Evolutionary conservation across 352 stramenopile genomes (phyloP), one percentile per base, ranked within the genome.

Genomic region (Pythium volutum): DNA sequence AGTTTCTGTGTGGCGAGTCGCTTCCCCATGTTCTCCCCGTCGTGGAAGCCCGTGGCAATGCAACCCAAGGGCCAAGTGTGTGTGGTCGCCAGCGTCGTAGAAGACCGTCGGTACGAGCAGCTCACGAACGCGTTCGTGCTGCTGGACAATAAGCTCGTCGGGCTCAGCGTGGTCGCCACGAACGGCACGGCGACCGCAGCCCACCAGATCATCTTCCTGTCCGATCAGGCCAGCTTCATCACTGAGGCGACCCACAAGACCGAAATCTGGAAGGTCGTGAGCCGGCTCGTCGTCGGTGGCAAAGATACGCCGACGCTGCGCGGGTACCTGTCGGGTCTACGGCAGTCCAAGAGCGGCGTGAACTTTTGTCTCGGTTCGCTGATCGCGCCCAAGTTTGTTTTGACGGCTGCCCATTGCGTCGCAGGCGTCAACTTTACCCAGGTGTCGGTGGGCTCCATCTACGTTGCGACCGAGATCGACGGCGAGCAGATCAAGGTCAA

Each of bases 401-500:
- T 81, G 22, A 81, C 73, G 0, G 70, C 73, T 2, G 73, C 73
- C 0, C 73, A 81, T 38, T 81, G 73, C 34, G 67, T 72, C 0
- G 20, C 55, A 2, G 52, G 54, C 16, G 46, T 67, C n/a, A 18
- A 50, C 18, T 66, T 72, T 25, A 41, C 16, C 16, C 71, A 59
- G 22, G 70, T 70, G 1, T 74, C 67, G 1, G 70, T 81, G 4
- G 73, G 73, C 9, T 76, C 73, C 1, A 55, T 61, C 18, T 74
- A 74, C 31, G 29, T 53, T 22, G 66, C 64, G 9, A 55, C 49
- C 3, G 60, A 67, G 6, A 16, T 42, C 4, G 73, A 81, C 46
- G 73, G 70, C n/a, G 70, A 77, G 53, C 70, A 76, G 49, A 77
- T 81, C 59, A 70, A 70, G 26, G 62, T 81, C 42, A 70, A 72